Evolutionary conservation across 805 yeast genomes (phyloP).

Genomic region (Danielia reshetovae): DNA sequence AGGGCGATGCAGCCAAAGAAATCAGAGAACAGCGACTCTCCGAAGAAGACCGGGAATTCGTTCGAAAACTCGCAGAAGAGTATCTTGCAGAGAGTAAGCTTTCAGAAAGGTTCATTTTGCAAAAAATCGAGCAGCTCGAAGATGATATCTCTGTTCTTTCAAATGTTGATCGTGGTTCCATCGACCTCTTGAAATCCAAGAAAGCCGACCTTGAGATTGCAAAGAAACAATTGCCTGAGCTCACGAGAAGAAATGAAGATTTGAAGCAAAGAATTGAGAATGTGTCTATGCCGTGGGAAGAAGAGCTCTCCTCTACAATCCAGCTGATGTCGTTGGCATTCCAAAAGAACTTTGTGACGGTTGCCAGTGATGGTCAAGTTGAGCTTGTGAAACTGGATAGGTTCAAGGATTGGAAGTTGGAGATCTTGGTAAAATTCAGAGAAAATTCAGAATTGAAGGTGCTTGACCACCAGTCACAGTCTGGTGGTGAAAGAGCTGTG

Average conservation of each 20-base stretch:
- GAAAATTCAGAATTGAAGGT: conserved; percentile 66
- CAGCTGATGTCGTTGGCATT: conserved; percentile 59
- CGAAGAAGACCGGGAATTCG: conserved; percentile 33
- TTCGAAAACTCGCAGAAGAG: conserved; percentile 37
- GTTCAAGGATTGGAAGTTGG: conserved; percentile 76
- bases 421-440: conserved; percentile 82
- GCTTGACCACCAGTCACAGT: conserved; percentile 83
- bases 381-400: conserved; percentile 49
- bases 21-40: conserved; percentile 34
- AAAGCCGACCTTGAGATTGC: conserved; percentile 31
- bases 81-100: conserved; percentile 36
- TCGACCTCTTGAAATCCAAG: conserved; percentile 37
- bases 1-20: conserved; percentile 36
- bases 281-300: conserved; percentile 55
- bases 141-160: conserved; percentile 41
- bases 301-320: conserved; percentile 52
- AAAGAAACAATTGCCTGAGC: conserved; percentile 36
- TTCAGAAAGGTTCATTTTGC: conserved; percentile 33
- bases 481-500: conserved; percentile 98
- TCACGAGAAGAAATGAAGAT: conserved; percentile 20
- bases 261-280: conserved; percentile 34
- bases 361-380: conserved; percentile 88
- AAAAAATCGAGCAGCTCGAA: conserved; percentile 41
- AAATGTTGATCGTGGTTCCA: conserved; percentile 34
- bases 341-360: conserved; percentile 58